Percentiles rank a stretch among this genome's conserved stretches.
Evolutionary conservation across 164 flowering plant species (phyloP).

Genomic region (Cinnamomum micranthum): DNA sequence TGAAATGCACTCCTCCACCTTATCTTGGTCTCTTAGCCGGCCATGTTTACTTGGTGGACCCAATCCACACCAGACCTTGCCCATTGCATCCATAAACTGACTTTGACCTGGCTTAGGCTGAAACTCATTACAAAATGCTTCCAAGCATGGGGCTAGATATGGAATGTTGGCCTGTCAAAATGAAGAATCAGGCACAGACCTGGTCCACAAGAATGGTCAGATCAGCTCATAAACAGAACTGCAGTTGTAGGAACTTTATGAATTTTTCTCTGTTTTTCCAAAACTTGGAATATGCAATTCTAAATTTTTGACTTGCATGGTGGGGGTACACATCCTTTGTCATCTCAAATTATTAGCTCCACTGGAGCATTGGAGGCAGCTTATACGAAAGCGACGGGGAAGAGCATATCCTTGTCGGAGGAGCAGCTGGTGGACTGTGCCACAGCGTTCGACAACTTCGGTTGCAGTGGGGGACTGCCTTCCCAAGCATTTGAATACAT

Average conservation of each 20-base stretch:
- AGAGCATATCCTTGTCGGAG: constrained; percentile 79
- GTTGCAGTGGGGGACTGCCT: constrained; percentile 94
- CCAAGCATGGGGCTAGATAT: background rate
- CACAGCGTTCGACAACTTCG: constrained; percentile 77
- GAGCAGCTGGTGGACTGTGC: constrained; percentile 99
- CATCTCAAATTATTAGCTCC: no score
- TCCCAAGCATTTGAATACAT: constrained; percentile 97
- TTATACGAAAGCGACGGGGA: constrained; percentile 76
- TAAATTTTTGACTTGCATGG: no score
- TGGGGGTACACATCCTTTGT: no score
- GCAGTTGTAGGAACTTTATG: no score
- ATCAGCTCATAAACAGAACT: no score
- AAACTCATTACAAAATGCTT: background rate
- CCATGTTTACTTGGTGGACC: background rate
- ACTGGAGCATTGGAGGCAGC: constrained; percentile 97
- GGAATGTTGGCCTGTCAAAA: background rate
- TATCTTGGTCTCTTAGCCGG: no score
- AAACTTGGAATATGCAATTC: no score
- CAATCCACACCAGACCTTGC: background rate
- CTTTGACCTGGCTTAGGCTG: background rate
- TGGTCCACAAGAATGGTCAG: background rate
- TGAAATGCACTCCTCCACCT: no score
- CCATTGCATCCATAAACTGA: no score
- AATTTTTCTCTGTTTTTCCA: no score
- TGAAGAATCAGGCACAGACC: background rate